These are phyloP conservation scores for Russula emetica DNA, from an alignment of 768 basidiomycete genomes.

Conservation along the genomic window DNA sequence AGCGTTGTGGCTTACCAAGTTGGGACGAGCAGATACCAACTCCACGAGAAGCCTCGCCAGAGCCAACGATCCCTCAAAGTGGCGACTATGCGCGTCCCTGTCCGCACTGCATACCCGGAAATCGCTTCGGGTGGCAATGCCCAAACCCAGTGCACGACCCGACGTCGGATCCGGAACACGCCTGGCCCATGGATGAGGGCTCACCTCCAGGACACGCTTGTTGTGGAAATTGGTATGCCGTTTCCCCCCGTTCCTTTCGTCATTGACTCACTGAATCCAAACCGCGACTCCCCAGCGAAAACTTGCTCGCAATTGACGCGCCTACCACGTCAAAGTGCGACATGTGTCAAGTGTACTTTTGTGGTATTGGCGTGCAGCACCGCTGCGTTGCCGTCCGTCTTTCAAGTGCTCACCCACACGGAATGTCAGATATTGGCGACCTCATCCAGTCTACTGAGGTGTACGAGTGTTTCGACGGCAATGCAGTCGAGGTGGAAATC, in stretches of 20 bases:
- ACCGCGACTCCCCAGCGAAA: conserved; percentile 50
- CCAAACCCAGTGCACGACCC: conserved; percentile 79
- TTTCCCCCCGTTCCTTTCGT: background rate
- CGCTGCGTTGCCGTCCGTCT: conserved; percentile 64
- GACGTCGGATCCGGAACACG: conserved; percentile 57
- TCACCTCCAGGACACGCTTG: conserved; percentile 72
- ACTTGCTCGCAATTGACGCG: conserved; percentile 63
- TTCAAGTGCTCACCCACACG: conserved; percentile 60
- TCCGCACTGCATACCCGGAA: conserved; percentile 67
- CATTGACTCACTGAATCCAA: conserved; percentile 4
- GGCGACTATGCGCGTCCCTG: conserved; percentile 71
- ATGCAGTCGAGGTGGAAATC: conserved; percentile 76
- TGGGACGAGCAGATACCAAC: conserved; percentile 55
- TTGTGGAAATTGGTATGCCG: conserved; percentile 76
- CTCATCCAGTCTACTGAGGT: conserved; percentile 68
- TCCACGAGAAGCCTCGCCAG: conserved; percentile 71
- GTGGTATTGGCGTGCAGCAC: conserved; percentile 71
- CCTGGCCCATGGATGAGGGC: conserved; percentile 76
- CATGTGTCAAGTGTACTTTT: conserved; percentile 77
- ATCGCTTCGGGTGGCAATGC: conserved; percentile 75
- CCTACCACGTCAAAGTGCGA: conserved; percentile 81
- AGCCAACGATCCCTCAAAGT: conserved; percentile 62
- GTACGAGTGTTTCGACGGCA: conserved; percentile 79
- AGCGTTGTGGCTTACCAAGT: conserved; percentile 1
- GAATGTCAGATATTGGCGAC: conserved; percentile 62